Evolutionary conservation across 768 basidiomycete species (phyloP), one percentile per base, ranked within the genome.

Genomic region (Suillus spraguei): DNA sequence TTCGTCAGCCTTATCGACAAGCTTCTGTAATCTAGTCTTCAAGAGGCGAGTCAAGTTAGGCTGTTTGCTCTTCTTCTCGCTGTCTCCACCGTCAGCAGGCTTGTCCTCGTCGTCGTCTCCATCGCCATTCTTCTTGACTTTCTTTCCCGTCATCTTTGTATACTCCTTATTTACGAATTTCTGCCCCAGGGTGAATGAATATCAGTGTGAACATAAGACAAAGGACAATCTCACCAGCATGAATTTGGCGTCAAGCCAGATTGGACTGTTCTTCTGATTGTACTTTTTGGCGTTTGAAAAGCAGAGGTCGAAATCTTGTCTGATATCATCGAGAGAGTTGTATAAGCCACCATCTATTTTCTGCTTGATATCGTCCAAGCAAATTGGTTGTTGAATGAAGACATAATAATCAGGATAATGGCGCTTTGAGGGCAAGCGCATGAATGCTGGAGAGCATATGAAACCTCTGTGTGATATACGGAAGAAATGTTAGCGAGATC

Each of bases 321-420:
- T 86, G 69, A 92, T 87, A 11, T 82, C 85, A 58, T 88, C 85
- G 53, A 94, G 79, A 14, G 87, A 84, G 16, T 79, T 67, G 69
- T 95, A 95, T 14, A 66, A 71, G 62, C 80, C 79, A 59, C 78
- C 77, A 53, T 90, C 88, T 33, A 95, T 81, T 69, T 86, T 84
- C 69, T 85, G 83, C 82, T 94, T 94, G 79, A 97, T 94, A 66
- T 96, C 93, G 50, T 94, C 91, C 59, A 97, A 80, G 33, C 92
- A 88, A 68, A 97, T 93, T 36, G 96, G 95, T 32, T 85, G 81
- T 68, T 87, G 81, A 72, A 96, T 97, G 67, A 89, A 65, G 28
- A 76, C 72, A 76, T 96, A 97, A 77, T 98, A 98, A 79, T 96
- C 95, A 46, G 94, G 86, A 76, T 92, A 94, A 63, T 80, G 80